Base-by-base conservation (phyloP, 2,329 filamentous ascomycete genomes). In the Aspergillus sp. region DNA sequence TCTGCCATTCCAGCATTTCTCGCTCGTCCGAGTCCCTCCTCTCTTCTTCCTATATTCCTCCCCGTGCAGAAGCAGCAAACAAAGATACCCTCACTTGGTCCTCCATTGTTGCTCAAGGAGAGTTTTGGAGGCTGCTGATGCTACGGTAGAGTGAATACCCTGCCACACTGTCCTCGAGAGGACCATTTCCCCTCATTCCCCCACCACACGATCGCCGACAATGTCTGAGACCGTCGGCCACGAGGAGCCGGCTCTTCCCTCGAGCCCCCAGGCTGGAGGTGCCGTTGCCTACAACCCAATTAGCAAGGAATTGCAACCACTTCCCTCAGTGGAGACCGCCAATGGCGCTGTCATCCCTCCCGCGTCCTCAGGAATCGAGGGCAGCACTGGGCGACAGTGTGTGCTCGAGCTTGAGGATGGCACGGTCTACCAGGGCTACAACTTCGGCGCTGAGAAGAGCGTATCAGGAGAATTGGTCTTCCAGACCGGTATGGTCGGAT, bases 401-500 rank as follows among this genome's bases (percentile, higher is more conserved):
- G 90, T 89, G 75, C 89, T 99, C 66, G 93, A 99, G 82, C 88
- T 99, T 66, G 84, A 95, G 77, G 93, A 98, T 82, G 92, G 93
- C 77, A 86, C 89, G 58, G 85, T 91, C 72, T 96, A 92, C 82
- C 90, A 96, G 75, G 95, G 95, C 68, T 92, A 91, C 82, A 96
- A 92, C 84, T 99, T 99, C 75, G 95, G 95, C 77, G 93, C 93
- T 63, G 84, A 91, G 72, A 96, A 93, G 84, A 96, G 91, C 80
- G 87, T 96, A 71, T 90, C 93, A 65, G 95, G 95, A 76, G 95
- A 99, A 83, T 84, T 99, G 75, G 95, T 99, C 79, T 99, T 99
- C 82, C 93, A 98, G 84, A 99, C 95, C 58, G 95, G 95, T 77
- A 96, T 98, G 93, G 95, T 98, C 68, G 95, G 95, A 72, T 99